A percentile compares a stretch with the other conserved stretches of the same genome.
Evolutionary conservation across 1,284 basidiomycete species (phyloP).

Genomic region (Somion occarium): DNA sequence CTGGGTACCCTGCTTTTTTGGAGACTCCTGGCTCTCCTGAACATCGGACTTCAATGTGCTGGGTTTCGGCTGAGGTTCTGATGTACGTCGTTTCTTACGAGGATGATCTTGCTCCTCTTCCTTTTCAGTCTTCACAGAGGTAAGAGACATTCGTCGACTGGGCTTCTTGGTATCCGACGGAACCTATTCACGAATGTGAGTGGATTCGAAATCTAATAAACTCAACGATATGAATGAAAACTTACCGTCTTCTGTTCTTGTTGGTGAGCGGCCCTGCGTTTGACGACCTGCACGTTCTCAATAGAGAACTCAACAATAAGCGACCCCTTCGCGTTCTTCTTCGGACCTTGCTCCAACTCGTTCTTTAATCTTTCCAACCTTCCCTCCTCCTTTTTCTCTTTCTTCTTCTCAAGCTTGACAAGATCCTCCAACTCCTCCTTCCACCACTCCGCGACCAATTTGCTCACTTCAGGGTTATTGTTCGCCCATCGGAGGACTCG

Average conservation of each 20-base stretch:
- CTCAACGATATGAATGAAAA: slow-evolving; percentile 4
- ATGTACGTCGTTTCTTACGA: slow-evolving; percentile 23
- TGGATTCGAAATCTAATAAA: slow-evolving; percentile 6
- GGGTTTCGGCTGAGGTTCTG: slow-evolving; percentile 13
- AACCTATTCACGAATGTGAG: slow-evolving; percentile 13
- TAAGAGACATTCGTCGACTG: neutral
- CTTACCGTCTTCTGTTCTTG: slow-evolving; percentile 28
- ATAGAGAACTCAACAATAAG: slow-evolving; percentile 91
- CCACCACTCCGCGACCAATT: slow-evolving; percentile 79
- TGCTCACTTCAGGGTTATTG: slow-evolving; percentile 69
- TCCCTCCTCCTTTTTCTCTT: slow-evolving; percentile 38
- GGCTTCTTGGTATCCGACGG: slow-evolving; percentile 11
- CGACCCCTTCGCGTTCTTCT: slow-evolving; percentile 46
- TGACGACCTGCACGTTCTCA: slow-evolving; percentile 87
- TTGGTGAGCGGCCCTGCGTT: slow-evolving; percentile 52
- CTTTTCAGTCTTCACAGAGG: slow-evolving; percentile 17
- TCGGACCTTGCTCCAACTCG: slow-evolving; percentile 48
- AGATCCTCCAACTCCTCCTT: slow-evolving; percentile 74
- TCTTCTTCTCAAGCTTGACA: slow-evolving; percentile 55
- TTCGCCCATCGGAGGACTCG: slow-evolving; percentile 93
- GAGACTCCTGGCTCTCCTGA: neutral
- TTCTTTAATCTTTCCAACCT: slow-evolving; percentile 56
- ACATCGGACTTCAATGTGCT: slow-evolving; percentile 11
- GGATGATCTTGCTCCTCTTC: slow-evolving; percentile 13
- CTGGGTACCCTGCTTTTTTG: slow-evolving; percentile 13